A percentile compares a stretch with the other conserved stretches of the same genome.
Evolutionary conservation across 2,329 filamentous ascomycete species (phyloP).

Genomic region (Ophiocordyceps camponoti-floridani): DNA sequence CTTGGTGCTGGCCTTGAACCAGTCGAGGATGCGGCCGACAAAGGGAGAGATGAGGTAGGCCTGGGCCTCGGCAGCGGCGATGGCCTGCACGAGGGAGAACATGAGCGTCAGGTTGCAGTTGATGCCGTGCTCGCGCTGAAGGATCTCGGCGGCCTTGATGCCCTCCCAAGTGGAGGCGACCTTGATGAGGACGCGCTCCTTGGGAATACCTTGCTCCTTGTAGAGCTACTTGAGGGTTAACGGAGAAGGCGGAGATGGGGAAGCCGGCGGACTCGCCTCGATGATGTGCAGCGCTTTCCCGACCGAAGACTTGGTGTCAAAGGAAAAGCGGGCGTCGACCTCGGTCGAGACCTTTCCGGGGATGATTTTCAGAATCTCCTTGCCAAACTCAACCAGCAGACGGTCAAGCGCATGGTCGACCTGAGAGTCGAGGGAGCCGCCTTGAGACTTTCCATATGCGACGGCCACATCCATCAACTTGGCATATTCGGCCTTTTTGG

Average conservation of each 20-base stretch:
- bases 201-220: slow-evolving; percentile 76
- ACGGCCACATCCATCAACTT: slow-evolving; percentile 77
- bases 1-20: slow-evolving; percentile 94
- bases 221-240: slow-evolving; percentile 49
- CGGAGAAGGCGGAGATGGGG: neutral
- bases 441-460: slow-evolving; percentile 65
- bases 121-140: slow-evolving; percentile 88
- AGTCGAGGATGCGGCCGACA: slow-evolving; percentile 97
- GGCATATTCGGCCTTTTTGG: slow-evolving; percentile 95
- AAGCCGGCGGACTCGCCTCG: slow-evolving; percentile 39
- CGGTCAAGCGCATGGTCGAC: slow-evolving; percentile 82
- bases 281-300: slow-evolving; percentile 96
- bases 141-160: slow-evolving; percentile 94
- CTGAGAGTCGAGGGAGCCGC: slow-evolving; percentile 55
- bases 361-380: slow-evolving; percentile 90
- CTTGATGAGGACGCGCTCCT: slow-evolving; percentile 96
- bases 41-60: slow-evolving; percentile 98
- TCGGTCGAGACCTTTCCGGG: slow-evolving; percentile 98
- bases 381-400: slow-evolving; percentile 94
- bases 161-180: slow-evolving; percentile 98
- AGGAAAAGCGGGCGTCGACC: slow-evolving; percentile 91
- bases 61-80: slow-evolving; percentile 84
- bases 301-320: slow-evolving; percentile 81
- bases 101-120: slow-evolving; percentile 99
- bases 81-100: slow-evolving; percentile 91